These are phyloP conservation scores for Dictyostelium discoideum DNA, from an alignment of 78 protist species.

Conservation along the genomic window DNA sequence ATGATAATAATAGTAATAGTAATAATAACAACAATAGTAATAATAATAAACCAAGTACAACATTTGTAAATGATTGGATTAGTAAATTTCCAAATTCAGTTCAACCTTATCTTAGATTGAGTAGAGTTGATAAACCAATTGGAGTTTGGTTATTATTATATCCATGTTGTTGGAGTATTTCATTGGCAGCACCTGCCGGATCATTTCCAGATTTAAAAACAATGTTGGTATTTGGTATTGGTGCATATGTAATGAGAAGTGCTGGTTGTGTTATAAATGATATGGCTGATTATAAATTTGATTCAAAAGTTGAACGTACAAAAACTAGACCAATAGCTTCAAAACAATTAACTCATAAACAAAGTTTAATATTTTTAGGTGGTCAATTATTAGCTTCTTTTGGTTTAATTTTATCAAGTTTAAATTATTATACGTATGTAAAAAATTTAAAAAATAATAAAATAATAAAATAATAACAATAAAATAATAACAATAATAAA, in stretches of 20 bases:
- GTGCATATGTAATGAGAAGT: constrained; percentile 95
- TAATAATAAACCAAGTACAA: background rate
- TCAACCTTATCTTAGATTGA: constrained; percentile 49
- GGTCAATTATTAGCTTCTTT: constrained; percentile 55
- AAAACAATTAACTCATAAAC: constrained; percentile 51
- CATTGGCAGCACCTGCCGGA: constrained; percentile 48
- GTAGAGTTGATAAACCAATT: constrained; percentile 78
- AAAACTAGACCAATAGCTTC: constrained; percentile 91
- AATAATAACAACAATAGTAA: background rate
- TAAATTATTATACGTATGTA: constrained; percentile 69
- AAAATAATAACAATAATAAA: too few relatives aligned
- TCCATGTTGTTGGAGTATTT: constrained; percentile 70
- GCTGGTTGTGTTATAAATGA: constrained; percentile 97
- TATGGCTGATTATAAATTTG: constrained; percentile 93
- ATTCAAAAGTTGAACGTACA: constrained; percentile 91
- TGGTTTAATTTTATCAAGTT: constrained; percentile 48
- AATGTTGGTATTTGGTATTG: constrained; percentile 74
- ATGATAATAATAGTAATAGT: background rate
- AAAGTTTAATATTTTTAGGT: constrained; percentile 71
- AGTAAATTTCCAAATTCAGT: constrained; percentile 19
- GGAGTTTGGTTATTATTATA: constrained; percentile 45
- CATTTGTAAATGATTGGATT: constrained; percentile 28
- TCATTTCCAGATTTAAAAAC: constrained; percentile 33
- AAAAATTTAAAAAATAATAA: background rate
- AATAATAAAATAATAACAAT: background rate